Percentiles rank a stretch among this genome's conserved stretches.
These are phyloP conservation scores for Tolypocladium ophioglossoides DNA, from an alignment of 2,329 filamentous ascomycete genomes.

Conservation along the genomic window DNA sequence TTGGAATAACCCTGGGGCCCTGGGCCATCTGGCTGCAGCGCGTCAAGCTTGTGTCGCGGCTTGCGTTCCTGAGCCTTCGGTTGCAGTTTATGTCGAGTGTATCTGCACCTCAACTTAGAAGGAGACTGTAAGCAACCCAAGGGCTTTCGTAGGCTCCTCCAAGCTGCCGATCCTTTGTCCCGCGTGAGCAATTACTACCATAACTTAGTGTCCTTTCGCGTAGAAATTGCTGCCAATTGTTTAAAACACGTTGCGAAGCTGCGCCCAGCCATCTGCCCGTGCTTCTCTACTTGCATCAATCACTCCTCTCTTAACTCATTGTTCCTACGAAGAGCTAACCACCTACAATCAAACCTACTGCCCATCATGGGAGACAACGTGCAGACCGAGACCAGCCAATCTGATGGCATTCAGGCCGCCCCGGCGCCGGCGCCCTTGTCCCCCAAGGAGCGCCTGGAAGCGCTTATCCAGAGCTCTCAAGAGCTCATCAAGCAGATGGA, in stretches of 20 bases:
- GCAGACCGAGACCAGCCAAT: neutral
- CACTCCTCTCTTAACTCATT: neutral
- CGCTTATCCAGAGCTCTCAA: neutral
- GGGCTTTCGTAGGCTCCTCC: no score
- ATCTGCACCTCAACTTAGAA: neutral
- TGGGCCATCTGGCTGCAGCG: no score
- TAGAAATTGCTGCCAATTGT: neutral
- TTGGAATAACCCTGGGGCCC: no score
- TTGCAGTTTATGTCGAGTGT: no score
- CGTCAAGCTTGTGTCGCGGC: no score
- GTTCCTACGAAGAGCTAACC: no score
- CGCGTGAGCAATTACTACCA: neutral
- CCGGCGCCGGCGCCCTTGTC: neutral
- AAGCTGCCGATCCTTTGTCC: neutral
- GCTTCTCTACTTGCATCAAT: neutral
- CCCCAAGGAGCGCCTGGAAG: neutral
- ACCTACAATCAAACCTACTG: neutral
- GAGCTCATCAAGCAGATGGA: neutral
- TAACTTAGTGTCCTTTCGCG: neutral
- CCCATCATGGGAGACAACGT: neutral
- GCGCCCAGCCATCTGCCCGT: neutral
- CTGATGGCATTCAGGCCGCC: neutral
- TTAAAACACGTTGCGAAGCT: neutral
- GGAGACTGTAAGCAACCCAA: neutral
- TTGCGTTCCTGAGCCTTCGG: no score